These are phyloP conservation scores for Priceomyces carsonii DNA, from an alignment of 805 yeast species.

Conservation along the genomic window DNA sequence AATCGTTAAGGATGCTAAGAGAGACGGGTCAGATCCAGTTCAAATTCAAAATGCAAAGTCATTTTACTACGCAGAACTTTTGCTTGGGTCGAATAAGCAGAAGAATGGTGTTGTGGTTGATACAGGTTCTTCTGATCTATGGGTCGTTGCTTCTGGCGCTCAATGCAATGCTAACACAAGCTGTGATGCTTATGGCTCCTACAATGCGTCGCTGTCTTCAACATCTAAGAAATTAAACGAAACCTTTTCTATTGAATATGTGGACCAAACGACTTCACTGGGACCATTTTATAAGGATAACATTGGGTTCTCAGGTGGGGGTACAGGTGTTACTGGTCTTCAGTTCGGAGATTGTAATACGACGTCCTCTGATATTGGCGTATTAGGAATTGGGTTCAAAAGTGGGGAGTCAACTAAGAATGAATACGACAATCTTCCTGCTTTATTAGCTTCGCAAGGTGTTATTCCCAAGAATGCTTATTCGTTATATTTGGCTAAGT, in stretches of 20 bases:
- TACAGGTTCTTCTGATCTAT: slow-evolving; percentile 32
- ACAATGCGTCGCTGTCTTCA: slow-evolving; percentile 30
- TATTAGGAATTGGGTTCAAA: slow-evolving; percentile 5
- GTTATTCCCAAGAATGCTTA: slow-evolving; percentile 34
- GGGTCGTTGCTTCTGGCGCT: slow-evolving; percentile 19
- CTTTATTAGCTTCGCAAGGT: slow-evolving; percentile 32
- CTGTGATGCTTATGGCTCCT: slow-evolving; percentile 34
- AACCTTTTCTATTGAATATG: background rate
- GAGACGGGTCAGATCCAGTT: slow-evolving; percentile 1
- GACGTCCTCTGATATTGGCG: slow-evolving; percentile 1
- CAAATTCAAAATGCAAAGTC: slow-evolving; percentile 1
- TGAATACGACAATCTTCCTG: slow-evolving; percentile 35
- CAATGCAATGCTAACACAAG: slow-evolving; percentile 8
- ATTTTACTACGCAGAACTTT: slow-evolving; percentile 3
- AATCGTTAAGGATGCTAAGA: background rate
- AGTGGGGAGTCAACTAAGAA: slow-evolving; percentile 2
- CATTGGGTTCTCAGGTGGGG: slow-evolving; percentile 1
- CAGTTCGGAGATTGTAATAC: slow-evolving; percentile 22
- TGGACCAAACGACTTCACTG: background rate
- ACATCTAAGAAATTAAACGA: slow-evolving; percentile 25
- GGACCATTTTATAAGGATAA: slow-evolving; percentile 2
- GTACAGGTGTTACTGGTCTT: slow-evolving; percentile 25
- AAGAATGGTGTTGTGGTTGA: slow-evolving; percentile 19
- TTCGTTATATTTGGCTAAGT: slow-evolving; percentile 34
- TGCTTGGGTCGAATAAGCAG: slow-evolving; percentile 1